Base-by-base conservation (phyloP, 345 rosid genomes). In the Angophora floribunda region DNA sequence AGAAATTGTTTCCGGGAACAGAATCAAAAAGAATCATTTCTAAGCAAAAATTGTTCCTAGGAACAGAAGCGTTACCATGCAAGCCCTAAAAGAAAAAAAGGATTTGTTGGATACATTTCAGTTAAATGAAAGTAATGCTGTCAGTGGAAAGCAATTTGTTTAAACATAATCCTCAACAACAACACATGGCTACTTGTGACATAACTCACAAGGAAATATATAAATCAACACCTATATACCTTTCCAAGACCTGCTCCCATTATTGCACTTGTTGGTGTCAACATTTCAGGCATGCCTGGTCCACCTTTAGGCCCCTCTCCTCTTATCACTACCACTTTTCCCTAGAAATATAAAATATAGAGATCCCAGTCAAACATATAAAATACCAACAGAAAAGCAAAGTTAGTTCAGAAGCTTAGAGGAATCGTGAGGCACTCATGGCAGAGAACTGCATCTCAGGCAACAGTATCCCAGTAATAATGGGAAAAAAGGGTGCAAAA, bases 201-300 rank as follows among this genome's bases (percentile, higher is more conserved):
- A 80, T 9, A 47, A 30, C 59, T 67, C 85, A n/a, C 28, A 51
- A 45, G 86, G 4, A 51, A 87, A 15, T 47, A 49, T 32, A 52
- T 53, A 82, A 51, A 65, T 63, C 44, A 15, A 50, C 47, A 30
- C 7, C 24, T 13, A 52, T n/a, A 13, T 91, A 97, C 99, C 99
- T 98, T 98, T 80, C 99, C 99, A 88, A 98, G 99, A 89, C 99
- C 99, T 28, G 99, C 99, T 86, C 99, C 99, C 99, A 96, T 98
- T 78, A 98, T 98, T 52, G 96, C 99, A 94, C 99, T 98, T 55
- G 99, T 98, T 52, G 99, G 99, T 45, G 99, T 95, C 92, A 98
- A 93, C 99, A 97, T 98, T 93, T 98, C 99, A 86, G 98, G 95
- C 99, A 98, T 98, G 91, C 99, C 99, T 55, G 99, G 99, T 75